Evolutionary conservation across 768 basidiomycete species (phyloP).

Genomic region (Russula earlei): DNA sequence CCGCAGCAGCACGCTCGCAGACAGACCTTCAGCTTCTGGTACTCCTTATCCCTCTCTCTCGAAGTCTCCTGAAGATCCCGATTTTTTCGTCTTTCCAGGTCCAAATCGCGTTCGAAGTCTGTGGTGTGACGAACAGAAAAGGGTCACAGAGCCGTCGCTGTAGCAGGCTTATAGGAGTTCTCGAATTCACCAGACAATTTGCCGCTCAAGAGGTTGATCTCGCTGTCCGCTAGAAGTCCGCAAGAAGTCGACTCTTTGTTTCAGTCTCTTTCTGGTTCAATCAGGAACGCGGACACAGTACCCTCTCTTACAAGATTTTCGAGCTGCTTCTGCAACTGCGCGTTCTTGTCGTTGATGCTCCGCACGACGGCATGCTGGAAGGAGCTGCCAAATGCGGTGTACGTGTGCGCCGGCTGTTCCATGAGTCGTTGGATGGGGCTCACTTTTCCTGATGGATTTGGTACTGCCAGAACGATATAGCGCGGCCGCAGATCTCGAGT

Average conservation of each 20-base stretch:
- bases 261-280: neutral
- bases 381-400: constrained; percentile 35
- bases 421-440: neutral
- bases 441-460: constrained; percentile 82
- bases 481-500: constrained; percentile 79
- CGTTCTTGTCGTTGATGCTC: constrained; percentile 73
- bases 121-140: neutral
- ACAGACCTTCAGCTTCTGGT: constrained; percentile 65
- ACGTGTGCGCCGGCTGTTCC: neutral
- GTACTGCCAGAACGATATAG: constrained; percentile 87
- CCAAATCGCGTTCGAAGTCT: constrained; percentile 78
- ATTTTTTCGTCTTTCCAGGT: constrained; percentile 65
- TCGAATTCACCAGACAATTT: constrained; percentile 51
- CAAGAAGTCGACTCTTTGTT: neutral
- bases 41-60: constrained; percentile 76
- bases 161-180: neutral
- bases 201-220: constrained; percentile 58
- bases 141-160: constrained; percentile 31
- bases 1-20: neutral
- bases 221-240: constrained; percentile 54
- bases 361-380: constrained; percentile 80
- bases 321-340: constrained; percentile 74
- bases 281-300: constrained; percentile 21
- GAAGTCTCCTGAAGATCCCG: constrained; percentile 65
- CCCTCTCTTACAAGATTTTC: constrained; percentile 84